Conservation (phyloP, 306 rosid species). For the Rosa chinensis region DNA sequence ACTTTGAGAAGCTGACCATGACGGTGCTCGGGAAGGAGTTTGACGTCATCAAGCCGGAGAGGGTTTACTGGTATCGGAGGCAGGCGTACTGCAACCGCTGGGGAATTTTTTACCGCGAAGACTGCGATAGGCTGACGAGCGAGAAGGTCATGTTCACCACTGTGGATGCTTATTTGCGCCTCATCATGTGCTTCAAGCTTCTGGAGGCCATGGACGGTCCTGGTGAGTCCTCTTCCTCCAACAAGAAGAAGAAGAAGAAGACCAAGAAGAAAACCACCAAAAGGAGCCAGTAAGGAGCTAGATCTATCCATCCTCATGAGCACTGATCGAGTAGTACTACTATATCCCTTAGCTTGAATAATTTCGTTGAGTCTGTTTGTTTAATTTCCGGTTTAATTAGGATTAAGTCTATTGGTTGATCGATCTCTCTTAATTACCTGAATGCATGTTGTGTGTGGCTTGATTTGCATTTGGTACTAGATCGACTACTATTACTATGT, state of each 20-base stretch:
- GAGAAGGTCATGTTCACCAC: slow-evolving; percentile 20
- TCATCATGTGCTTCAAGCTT: slow-evolving; percentile 13
- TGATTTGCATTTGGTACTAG: neutral
- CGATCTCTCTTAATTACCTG: neutral
- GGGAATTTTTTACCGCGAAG: no score
- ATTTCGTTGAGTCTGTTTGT: neutral
- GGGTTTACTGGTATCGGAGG: neutral
- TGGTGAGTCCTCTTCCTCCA: neutral
- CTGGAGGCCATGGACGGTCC: neutral
- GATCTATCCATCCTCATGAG: no score
- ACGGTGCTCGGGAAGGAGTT: slow-evolving; percentile 18
- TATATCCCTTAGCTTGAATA: neutral
- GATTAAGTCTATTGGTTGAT: no score
- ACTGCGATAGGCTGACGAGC: neutral
- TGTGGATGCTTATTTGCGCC: slow-evolving; percentile 26
- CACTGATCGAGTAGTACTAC: neutral
- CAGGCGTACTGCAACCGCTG: neutral
- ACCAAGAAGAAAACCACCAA: neutral
- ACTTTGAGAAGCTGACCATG: slow-evolving; percentile 17
- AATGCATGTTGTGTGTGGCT: neutral
- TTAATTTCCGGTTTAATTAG: neutral
- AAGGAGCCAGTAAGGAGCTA: neutral
- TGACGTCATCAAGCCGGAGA: slow-evolving; percentile 15
- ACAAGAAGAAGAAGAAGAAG: neutral
- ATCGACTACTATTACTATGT: no score